Evolutionary conservation across 2,329 filamentous ascomycete genomes (phyloP), one percentile per base, ranked within the genome.

Genomic region (Elsinoe perseae): DNA sequence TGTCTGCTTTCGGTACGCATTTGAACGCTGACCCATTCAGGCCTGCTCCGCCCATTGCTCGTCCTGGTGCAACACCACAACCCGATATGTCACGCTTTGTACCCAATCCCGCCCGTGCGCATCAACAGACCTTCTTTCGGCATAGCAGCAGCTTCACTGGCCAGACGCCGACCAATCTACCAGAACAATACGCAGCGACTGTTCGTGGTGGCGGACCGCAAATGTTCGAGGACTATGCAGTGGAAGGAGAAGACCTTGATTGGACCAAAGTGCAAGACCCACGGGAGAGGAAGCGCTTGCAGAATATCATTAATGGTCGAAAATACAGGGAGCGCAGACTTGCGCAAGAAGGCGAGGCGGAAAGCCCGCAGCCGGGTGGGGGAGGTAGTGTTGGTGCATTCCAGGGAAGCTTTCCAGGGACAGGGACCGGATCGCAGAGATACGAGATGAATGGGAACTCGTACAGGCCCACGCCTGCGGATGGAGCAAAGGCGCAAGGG

Each of bases 241-340:
- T 70, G 50, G 68, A 68, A n/a, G 69, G 69, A 43, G 69, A 70
- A 54, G 69, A 70, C 54, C 62, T 70, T 40, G 69, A 70, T 43
- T 70, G 69, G 69, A 70, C 69, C 6, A 68, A 70, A 52, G 63
- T 70, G 53, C 66, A 64, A 1, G 69, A 70, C 56, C 67, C 69
- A 6, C 59, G 69, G 4, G 69, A 70, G 59, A 62, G 69, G 14
- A 70, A 70, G 54, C 63, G 69, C 4, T 48, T 70, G 54, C 69
- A 70, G 59, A 70, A 70, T 32, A 70, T 70, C 52, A 70, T 70
- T 62, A 70, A 70, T 54, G 69, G 69, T n/a, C 63, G 69, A 9
- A 70, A 70, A 61, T 70, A 70, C 54, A 64, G 69, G 16, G 69
- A 70, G 61, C 61, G 69, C 8, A 59, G 69, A 36, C 59, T 70